Evolutionary conservation across 1,284 basidiomycete genomes (phyloP), one percentile per base, ranked within the genome.

Genomic region (Rugosomyces carneus): DNA sequence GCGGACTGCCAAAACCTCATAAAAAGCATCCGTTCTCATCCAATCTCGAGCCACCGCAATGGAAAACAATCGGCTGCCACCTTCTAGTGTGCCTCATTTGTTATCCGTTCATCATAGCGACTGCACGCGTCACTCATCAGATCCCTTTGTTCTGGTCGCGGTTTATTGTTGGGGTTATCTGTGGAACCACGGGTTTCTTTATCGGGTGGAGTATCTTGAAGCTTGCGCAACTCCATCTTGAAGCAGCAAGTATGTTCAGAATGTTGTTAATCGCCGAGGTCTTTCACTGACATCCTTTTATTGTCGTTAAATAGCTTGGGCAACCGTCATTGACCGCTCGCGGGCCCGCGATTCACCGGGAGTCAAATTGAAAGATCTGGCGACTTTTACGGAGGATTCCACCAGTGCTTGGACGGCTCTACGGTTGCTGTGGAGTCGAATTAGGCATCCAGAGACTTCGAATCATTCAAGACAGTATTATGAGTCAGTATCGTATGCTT

Each of bases 291-390:
- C 39, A 16, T n/a, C 38, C 18, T 31, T 34, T 37, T 48, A 36
- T 47, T 26, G 36, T 13, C 34, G 1, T 3, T 29, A 37, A 18
- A 23, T 34, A 71, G 70, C 66, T 3, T 72, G 71, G 68, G 69
- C 69, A 2, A 72, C 67, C 2, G 51, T 72, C 7, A 69, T 72
- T 15, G 68, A 73, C 42, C 67, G 67, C 49, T 68, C 66, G 29
- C 58, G 55, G 15, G 53, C 56, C 36, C 37, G 57, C 9, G 54
- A 58, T 23, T 52, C 52, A 10, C 60, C 61, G n/a, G 68, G 68
- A 11, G 54, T 69, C 9, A 52, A 59, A 23, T 41, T 70, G 13
- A 58, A 56, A 37, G 67, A 69, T 57, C 50, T 71, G 31, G 65
- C 62, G 1, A 55, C 58, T 0, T 58, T 56, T 15, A 55, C 64